These are phyloP conservation scores for Mallotus repandus DNA, from an alignment of 441 rosid genomes.

Conservation along the genomic window DNA sequence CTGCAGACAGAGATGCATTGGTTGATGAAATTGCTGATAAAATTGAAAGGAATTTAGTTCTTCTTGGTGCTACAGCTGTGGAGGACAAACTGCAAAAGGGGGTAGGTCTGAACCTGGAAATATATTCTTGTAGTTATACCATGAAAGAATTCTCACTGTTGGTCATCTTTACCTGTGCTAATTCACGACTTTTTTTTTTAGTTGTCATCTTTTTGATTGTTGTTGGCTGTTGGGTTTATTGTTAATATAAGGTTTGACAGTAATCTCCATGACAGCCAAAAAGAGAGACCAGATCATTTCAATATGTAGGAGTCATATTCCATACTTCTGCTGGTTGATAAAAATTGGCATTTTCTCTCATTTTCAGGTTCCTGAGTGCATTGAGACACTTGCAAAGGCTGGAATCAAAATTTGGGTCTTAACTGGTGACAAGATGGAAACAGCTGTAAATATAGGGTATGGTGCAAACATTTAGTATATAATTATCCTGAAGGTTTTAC, in stretches of 20 bases:
- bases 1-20: slow-evolving; percentile 55
- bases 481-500: slow-evolving; percentile 3
- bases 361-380: slow-evolving; percentile 79
- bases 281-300: not conserved
- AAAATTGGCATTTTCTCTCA: slow-evolving; percentile 14
- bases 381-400: slow-evolving; percentile 77
- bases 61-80: slow-evolving; percentile 96
- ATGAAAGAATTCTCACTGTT: slow-evolving; percentile 1
- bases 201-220: slow-evolving; percentile 8
- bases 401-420: slow-evolving; percentile 88
- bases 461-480: slow-evolving; percentile 11
- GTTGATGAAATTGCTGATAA: slow-evolving; percentile 62
- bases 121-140: not conserved
- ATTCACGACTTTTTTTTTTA: not conserved
- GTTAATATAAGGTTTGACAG: not conserved
- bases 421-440: slow-evolving; percentile 96
- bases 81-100: slow-evolving; percentile 93
- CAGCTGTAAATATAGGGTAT: slow-evolving; percentile 95
- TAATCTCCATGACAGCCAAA: not conserved
- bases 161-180: slow-evolving; percentile 1
- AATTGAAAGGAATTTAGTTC: slow-evolving; percentile 68
- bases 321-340: slow-evolving; percentile 13
- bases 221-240: not conserved
- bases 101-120: slow-evolving; percentile 42
- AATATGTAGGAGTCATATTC: not conserved